Base-by-base conservation (phyloP, 495 filamentous ascomycete species). In the Penicillium atrosanguineum region DNA sequence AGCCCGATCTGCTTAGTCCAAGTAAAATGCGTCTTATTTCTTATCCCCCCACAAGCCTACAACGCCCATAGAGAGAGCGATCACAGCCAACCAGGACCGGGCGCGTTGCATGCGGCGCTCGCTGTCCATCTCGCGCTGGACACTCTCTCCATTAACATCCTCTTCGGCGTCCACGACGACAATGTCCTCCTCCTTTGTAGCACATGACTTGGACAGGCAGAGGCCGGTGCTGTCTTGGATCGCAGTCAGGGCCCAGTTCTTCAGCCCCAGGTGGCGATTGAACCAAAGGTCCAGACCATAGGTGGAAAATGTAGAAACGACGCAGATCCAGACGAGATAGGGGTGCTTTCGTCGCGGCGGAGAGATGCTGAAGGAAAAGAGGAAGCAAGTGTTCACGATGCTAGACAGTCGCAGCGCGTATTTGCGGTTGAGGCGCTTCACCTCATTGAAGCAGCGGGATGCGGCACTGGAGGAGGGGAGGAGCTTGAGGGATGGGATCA, bases 1-100 rank as follows among this genome's bases (percentile, higher is more conserved):
- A 15, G 14, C 2, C 25, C 12, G 14, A 8, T 34, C 12, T 14
- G 25, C 6, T n/a, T 25, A 2, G 43, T 14, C 4, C 21, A 20
- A 16, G 28, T 29, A 12, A 8, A 1, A 21, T 19, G 31, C 6
- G n/a, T 7, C 15, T 67, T 41, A 67, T 28, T 54, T 55, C 46
- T 86, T 87, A 76, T 96, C 91, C 1, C 91, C 91, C 91, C 91
- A 96, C 56, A 95, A 81, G 1, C 91, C 91, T 20, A 96, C 79
- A 38, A 95, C 81, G 4, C 83, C 84, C 75, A 95, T 85, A 31
- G 81, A 63, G 63, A 95, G 86, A 0, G 82, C 90, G 49, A 87
- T 12, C 2, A 86, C 86, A 23, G 81, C 77, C 25, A 93, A 66
- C 11, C 69, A 81, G 21, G 78, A 75, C 65, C 87, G 79, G 15